These are phyloP conservation scores for Knufia petricola DNA, from an alignment of 2,329 filamentous ascomycete genomes.

Conservation along the genomic window DNA sequence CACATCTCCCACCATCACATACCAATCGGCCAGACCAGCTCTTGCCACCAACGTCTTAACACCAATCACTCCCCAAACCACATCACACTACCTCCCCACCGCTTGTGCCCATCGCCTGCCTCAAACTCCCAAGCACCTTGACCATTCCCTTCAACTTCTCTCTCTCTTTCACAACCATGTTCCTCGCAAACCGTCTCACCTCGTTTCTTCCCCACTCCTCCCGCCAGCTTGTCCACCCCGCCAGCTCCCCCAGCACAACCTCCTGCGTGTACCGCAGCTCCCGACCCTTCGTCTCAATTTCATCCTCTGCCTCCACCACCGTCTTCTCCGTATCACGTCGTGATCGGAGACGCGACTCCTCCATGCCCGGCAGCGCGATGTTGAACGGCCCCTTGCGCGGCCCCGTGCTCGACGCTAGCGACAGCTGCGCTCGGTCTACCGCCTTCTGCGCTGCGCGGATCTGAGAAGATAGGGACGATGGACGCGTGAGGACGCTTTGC, in stretches of 20 bases:
- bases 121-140: conserved; percentile 61
- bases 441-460: conserved; percentile 66
- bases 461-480: conserved; percentile 64
- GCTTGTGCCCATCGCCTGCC: no score
- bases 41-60: background rate
- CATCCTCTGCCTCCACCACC: conserved; percentile 57
- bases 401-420: conserved; percentile 52
- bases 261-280: conserved; percentile 89
- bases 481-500: conserved; percentile 66
- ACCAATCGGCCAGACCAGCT: no score
- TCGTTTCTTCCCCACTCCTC: conserved; percentile 66
- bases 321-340: conserved; percentile 78
- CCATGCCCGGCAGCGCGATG: conserved; percentile 46
- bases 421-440: conserved; percentile 67
- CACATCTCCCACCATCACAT: no score
- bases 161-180: conserved; percentile 70
- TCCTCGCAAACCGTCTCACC: conserved; percentile 64
- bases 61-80: background rate
- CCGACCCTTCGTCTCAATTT: conserved; percentile 63
- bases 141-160: conserved; percentile 71
- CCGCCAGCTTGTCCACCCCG: conserved; percentile 87
- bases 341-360: conserved; percentile 74
- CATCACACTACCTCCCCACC: background rate
- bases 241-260: conserved; percentile 81
- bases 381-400: conserved; percentile 36